Base-by-base conservation (phyloP, 139 green algal species). In the Chlamydomonas sphaeroides region DNA sequence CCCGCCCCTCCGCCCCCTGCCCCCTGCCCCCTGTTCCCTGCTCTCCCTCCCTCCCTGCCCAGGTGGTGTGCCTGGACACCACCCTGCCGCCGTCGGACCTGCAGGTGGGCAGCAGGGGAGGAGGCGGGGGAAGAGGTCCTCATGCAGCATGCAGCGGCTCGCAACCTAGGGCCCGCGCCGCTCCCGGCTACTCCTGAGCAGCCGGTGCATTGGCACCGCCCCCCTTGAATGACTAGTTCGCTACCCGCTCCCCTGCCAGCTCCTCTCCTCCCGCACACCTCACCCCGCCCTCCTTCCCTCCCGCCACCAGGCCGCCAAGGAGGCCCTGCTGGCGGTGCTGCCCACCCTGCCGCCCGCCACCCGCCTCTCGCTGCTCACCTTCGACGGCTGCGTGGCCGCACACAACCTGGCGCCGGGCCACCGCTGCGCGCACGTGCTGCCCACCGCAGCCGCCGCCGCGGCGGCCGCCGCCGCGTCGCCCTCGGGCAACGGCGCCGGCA, bases 31-130 rank as follows among this genome's bases (percentile, higher is more conserved):
- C n/a, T n/a, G n/a, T n/a, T n/a, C 45, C 45, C 45, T 21, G 45
- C 45, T 53, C 61, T 20, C 61, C 18, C 42, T 35, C 14, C 41
- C 61, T 25, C 42, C 61, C 51, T 32, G 21, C 14, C 21, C 74
- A 81, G 36, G 36, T 81, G 61, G 74, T 81, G 74, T 38, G 33
- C 4, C 48, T 83, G 25, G 76, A 83, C 26, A 73, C 76, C 32
- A 74, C 63, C 36, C 38, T 83, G 76, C 63, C 65, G 8, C 42
- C 39, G 21, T 10, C 7, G 3, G 45, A 83, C 42, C 76, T 83
- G 41, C 45, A 73, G 59, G 75, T 71, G 35, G 62, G 42, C 26
- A 42, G n/a, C 1, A 65, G 35, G 53, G 49, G 53, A 65, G 35
- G 32, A 51, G 30, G 30, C 32, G n/a, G 32, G 7, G 38, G 35